Evolutionary conservation across 1,284 basidiomycete species (phyloP).

Genomic region (Rhodotorula sp.): DNA sequence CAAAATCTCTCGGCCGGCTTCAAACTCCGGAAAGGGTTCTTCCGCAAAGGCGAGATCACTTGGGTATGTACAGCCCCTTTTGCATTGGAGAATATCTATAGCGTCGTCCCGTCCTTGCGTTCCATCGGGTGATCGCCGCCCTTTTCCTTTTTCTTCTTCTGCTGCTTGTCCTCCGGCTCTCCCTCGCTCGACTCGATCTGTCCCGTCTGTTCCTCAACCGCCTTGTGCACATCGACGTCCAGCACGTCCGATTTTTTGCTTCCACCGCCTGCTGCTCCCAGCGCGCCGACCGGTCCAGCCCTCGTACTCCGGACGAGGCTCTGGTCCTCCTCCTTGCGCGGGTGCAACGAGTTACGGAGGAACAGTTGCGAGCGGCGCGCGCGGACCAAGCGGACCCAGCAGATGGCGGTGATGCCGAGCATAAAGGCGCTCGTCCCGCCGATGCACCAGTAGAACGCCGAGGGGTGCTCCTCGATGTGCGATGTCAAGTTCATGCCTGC

Average conservation of each 20-base stretch:
- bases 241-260: background rate
- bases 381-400: slow-evolving; percentile 25
- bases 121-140: slow-evolving; percentile 11
- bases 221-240: background rate
- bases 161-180: background rate
- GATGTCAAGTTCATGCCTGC: slow-evolving; percentile 26
- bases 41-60: background rate
- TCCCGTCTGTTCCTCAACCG: slow-evolving; percentile 1
- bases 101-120: slow-evolving; percentile 20
- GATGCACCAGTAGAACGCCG: slow-evolving; percentile 17
- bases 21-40: background rate
- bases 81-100: background rate
- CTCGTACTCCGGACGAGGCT: slow-evolving; percentile 1
- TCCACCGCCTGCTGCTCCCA: too few relatives aligned
- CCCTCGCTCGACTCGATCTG: background rate
- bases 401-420: slow-evolving; percentile 31
- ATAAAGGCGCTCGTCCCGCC: background rate
- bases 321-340: slow-evolving; percentile 3
- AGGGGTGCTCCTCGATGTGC: slow-evolving; percentile 16
- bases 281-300: slow-evolving; percentile 10
- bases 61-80: too few relatives aligned
- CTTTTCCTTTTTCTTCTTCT: background rate
- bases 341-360: slow-evolving; percentile 16
- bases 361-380: slow-evolving; percentile 34
- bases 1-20: too few relatives aligned